phyloP scores from a whole-genome alignment of 2,329 filamentous ascomycete genomes.

The Hypoxylon rubiginosum region DNA sequence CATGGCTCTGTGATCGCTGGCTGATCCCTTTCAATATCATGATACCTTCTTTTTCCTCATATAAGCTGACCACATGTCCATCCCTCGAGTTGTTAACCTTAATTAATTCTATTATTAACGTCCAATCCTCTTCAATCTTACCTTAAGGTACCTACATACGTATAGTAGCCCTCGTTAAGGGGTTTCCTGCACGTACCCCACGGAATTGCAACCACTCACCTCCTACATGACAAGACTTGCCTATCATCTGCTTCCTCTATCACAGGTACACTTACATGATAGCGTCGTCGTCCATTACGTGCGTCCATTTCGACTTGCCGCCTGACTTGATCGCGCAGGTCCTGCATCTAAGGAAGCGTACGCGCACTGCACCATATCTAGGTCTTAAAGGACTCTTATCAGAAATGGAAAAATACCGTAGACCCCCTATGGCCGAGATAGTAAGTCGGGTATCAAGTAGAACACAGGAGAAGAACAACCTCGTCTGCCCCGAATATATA shows the following conservation, averaged over 20 bases:
- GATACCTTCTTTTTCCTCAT: conserved; percentile 2
- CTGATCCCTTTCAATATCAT: conserved; percentile 19
- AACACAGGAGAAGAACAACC: not conserved
- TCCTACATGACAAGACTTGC: conserved; percentile 7
- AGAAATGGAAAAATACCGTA: not conserved
- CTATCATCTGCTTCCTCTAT: conserved; percentile 8
- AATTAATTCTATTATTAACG: conserved; percentile 41
- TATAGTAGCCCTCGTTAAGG: conserved; percentile 13
- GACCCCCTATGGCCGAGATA: not conserved
- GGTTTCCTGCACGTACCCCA: conserved; percentile 57
- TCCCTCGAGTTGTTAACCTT: conserved; percentile 16
- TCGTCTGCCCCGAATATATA: not conserved
- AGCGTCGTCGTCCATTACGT: conserved; percentile 1
- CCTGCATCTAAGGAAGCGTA: conserved; percentile 7
- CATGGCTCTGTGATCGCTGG: conserved; percentile 1
- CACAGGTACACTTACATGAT: not conserved
- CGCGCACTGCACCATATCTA: conserved; percentile 7
- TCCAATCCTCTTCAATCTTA: conserved; percentile 28
- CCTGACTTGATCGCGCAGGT: conserved; percentile 9
- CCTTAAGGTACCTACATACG: not conserved
- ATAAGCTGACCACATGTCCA: conserved; percentile 19
- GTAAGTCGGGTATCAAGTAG: not conserved
- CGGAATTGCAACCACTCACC: conserved; percentile 47
- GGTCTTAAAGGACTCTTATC: conserved; percentile 3
- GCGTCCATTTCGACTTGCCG: conserved; percentile 4